Evolutionary conservation across 2,329 filamentous ascomycete species (phyloP).

Genomic region (Zalaria obscura): DNA sequence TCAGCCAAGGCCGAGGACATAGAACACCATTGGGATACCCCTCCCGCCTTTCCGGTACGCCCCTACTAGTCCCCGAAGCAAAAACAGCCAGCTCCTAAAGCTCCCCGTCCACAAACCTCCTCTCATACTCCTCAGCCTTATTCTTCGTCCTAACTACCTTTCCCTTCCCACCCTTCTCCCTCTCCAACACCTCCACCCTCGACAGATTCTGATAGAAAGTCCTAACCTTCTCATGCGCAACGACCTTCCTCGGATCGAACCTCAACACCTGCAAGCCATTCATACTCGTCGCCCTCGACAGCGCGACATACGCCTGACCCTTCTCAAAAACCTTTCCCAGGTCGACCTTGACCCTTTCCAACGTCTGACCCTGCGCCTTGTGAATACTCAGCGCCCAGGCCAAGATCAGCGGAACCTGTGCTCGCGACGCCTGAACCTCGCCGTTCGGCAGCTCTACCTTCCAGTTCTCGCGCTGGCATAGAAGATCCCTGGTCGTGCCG

Average conservation of each 20-base stretch:
- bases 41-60: too few species aligned
- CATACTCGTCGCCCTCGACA: constrained; percentile 83
- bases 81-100: not conserved
- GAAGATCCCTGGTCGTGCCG: constrained; percentile 58
- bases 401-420: constrained; percentile 66
- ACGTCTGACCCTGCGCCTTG: constrained; percentile 90
- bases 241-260: constrained; percentile 82
- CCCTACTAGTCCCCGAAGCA: too few species aligned
- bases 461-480: constrained; percentile 83
- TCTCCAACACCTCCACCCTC: constrained; percentile 42
- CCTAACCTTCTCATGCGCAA: constrained; percentile 80
- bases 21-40: too few species aligned
- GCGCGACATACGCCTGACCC: constrained; percentile 90
- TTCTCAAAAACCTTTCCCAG: constrained; percentile 89
- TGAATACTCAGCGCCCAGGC: constrained; percentile 97
- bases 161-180: constrained; percentile 14
- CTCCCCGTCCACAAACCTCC: constrained; percentile 2
- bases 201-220: constrained; percentile 75
- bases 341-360: constrained; percentile 89
- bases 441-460: constrained; percentile 95
- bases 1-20: too few species aligned
- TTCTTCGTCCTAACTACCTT: constrained; percentile 16
- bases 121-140: constrained; percentile 17
- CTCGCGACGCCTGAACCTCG: constrained; percentile 77
- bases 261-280: constrained; percentile 73